Percentiles rank a stretch among this genome's conserved stretches.
Evolutionary conservation across 2,329 filamentous ascomycete species (phyloP).

Genomic region (Sporothrix pallida): DNA sequence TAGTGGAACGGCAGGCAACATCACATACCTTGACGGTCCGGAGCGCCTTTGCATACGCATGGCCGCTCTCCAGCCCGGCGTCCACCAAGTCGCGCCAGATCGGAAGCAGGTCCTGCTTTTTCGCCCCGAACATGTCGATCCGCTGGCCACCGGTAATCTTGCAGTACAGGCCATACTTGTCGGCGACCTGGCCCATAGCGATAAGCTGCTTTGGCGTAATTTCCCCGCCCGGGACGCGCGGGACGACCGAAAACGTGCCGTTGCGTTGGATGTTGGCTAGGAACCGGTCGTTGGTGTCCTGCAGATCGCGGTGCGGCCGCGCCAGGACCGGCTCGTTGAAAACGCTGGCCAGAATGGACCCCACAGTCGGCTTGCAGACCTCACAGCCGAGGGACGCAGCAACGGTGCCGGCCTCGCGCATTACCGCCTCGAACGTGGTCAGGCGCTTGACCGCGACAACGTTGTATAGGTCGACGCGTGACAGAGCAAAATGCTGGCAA

Average conservation of each 20-base stretch:
- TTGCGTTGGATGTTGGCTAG: conserved; percentile 90
- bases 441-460: conserved; percentile 83
- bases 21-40: conserved; percentile 72
- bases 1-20: too few relatives aligned
- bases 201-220: conserved; percentile 88
- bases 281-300: conserved; percentile 90
- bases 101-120: conserved; percentile 80
- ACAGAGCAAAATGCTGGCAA: conserved; percentile 77
- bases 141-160: conserved; percentile 93
- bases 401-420: conserved; percentile 73
- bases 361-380: conserved; percentile 82
- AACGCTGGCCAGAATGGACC: conserved; percentile 77
- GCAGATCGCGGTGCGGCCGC: conserved; percentile 75
- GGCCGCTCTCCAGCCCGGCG: conserved; percentile 87
- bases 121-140: conserved; percentile 91
- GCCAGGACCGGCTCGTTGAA: conserved; percentile 84
- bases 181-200: conserved; percentile 80
- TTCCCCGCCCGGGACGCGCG: conserved; percentile 81
- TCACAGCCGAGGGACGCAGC: conserved; percentile 79
- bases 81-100: conserved; percentile 84
- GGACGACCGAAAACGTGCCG: conserved; percentile 87
- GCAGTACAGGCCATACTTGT: conserved; percentile 82
- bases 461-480: conserved; percentile 88
- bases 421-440: conserved; percentile 73
- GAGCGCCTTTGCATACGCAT: conserved; percentile 88